Evolutionary conservation across 2,329 filamentous ascomycete genomes (phyloP).

Genomic region (Paecilomyces niveus): DNA sequence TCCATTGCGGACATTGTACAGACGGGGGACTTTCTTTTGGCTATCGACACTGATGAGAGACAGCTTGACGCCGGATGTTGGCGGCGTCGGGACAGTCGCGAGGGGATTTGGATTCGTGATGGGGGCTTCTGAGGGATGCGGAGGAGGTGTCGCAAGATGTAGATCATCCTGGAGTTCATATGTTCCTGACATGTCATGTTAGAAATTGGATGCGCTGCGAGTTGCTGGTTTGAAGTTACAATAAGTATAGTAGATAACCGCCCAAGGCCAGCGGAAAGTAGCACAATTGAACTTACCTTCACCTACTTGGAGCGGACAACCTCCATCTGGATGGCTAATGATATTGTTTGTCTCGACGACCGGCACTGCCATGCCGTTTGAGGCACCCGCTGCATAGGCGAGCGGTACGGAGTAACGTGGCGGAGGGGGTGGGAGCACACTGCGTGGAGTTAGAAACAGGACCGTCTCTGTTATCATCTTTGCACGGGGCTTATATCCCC

Average conservation of each 20-base stretch:
- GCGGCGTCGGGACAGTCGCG: constrained; percentile 75
- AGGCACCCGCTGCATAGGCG: constrained; percentile 65
- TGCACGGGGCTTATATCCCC: neutral
- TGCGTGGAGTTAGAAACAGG: constrained; percentile 40
- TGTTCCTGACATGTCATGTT: constrained; percentile 53
- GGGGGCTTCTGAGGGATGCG: constrained; percentile 89
- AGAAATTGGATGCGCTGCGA: constrained; percentile 4
- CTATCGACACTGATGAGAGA: constrained; percentile 67
- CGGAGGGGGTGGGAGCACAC: constrained; percentile 76
- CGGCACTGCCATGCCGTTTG: constrained; percentile 60
- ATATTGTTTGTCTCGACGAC: constrained; percentile 94
- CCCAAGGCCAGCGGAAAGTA: neutral
- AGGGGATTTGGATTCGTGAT: constrained; percentile 84
- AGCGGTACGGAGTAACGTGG: constrained; percentile 71
- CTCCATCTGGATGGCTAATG: constrained; percentile 70
- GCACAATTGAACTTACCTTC: constrained; percentile 57
- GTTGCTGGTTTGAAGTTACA: neutral
- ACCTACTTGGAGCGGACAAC: constrained; percentile 85
- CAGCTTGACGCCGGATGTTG: constrained; percentile 74
- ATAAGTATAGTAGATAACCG: neutral
- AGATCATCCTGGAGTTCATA: constrained; percentile 88
- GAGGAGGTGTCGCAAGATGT: constrained; percentile 85
- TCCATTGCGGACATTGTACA: constrained; percentile 49
- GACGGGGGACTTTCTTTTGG: constrained; percentile 38
- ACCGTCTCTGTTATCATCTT: neutral